Evolutionary conservation across 2,329 filamentous ascomycete genomes (phyloP), one percentile per base, ranked within the genome.

Genomic region (Talaromyces sp.): DNA sequence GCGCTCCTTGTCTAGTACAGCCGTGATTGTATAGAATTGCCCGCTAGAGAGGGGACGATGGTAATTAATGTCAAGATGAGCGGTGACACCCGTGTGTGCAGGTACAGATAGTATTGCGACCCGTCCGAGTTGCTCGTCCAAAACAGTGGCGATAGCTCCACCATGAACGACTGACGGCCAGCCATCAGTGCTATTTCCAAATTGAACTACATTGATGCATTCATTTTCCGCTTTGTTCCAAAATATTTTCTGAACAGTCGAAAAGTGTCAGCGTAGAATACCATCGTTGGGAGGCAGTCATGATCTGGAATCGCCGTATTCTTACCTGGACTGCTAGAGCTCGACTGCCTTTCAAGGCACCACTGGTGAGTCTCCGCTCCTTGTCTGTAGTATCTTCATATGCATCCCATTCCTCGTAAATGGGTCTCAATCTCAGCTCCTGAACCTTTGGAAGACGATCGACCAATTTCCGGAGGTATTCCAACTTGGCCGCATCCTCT

Each of bases 151-250:
- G 58, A 90, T 82, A 7, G 84, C 81, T 15, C 90, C 90, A 63
- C 90, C 90, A 78, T 94, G 90, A 61, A 87, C 86, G 47, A 90
- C 81, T 13, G 85, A 84, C 1, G 90, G 90, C 89, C 89, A 93
- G 3, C 91, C 90, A 57, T 84, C 81, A 22, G 89, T 73, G 1
- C 81, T 85, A n/a, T 81, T 75, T 7, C 90, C 91, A 62, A 93
- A 83, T 80, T 84, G 90, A 4, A 93, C 80, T n/a, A 93, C 82
- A 59, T 83, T 85, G 11, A 89, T 78, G 39, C 87, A 75, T 70
- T 87, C 85, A 69, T 86, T 83, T 7, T 87, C 85, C 35, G 75
- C 75, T 3, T 79, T 72, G 73, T 90, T 86, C 81, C 84, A 86
- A 73, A 91, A 93, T 1, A 90, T 77, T 70, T 85, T 83, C 80